Base-by-base conservation (phyloP, 139 green algal genomes). In the Chlamydomonas eustigma region DNA sequence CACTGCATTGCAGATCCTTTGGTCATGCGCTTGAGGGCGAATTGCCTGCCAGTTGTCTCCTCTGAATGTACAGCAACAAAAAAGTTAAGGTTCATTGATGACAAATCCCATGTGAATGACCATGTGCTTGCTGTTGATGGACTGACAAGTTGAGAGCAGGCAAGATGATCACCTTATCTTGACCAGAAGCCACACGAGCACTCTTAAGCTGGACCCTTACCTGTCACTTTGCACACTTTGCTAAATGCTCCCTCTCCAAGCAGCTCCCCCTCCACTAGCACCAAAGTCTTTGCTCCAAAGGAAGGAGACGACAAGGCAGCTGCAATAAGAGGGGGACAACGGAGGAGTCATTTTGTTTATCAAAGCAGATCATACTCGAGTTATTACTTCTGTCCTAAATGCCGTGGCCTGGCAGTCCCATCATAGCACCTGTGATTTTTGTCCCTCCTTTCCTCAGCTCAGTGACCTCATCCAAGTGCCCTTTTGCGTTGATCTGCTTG, bases 1-100 rank as follows among this genome's bases (percentile, higher is more conserved):
- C 93, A 97, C 79, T 95, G 89, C 79, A 93, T 87, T n/a, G 97
- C 91, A 2, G 85, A 91, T 1, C 81, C 84, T 87, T 98, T 98
- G 71, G 85, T 86, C 89, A 97, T 97, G 68, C 91, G 87, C 87
- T 98, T 98, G 24, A 98, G 81, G 30, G 94, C 94, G 79, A 95
- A 98, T 25, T 79, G 72, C 34, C 93, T 79, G n/a, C 78, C 78
- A 6, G 87, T 91, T 2, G 51, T 81, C 51, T 89, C 83, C 80
- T 92, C 88, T 73, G 39, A 12, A 58, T 12, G 22, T 22, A 58
- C 12, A 58, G 12, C 44, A 58, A 12, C 12, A 58, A 58, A n/a
- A n/a, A n/a, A n/a, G n/a, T n/a, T n/a, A n/a, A n/a, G n/a, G n/a
- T n/a, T n/a, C n/a, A n/a, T n/a, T n/a, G n/a, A n/a, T n/a, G n/a